These are phyloP conservation scores for Colletotrichum agaves DNA, from an alignment of 2,329 filamentous ascomycete species.

Conservation along the genomic window DNA sequence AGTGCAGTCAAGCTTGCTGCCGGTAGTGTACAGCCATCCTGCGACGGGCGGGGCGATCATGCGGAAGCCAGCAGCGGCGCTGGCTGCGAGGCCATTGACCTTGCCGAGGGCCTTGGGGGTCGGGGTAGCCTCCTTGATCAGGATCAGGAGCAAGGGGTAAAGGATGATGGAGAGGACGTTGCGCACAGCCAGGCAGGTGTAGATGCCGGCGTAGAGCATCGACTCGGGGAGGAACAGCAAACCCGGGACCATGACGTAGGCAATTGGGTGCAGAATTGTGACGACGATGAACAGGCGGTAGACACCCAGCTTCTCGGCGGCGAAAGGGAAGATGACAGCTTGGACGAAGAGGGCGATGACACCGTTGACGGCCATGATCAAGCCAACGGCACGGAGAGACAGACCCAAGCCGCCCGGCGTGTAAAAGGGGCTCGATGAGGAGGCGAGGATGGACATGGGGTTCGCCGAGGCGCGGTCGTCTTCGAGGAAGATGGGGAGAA, in stretches of 20 bases:
- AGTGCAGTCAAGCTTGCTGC: slow-evolving; percentile 67
- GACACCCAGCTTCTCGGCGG: slow-evolving; percentile 68
- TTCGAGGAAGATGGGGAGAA: slow-evolving; percentile 93
- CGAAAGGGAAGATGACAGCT: slow-evolving; percentile 69
- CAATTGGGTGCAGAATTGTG: slow-evolving; percentile 69
- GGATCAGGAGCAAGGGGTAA: slow-evolving; percentile 74
- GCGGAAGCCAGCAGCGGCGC: slow-evolving; percentile 72
- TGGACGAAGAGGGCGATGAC: slow-evolving; percentile 69
- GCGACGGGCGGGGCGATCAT: slow-evolving; percentile 75
- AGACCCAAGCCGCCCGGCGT: slow-evolving; percentile 72
- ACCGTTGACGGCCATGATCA: slow-evolving; percentile 69
- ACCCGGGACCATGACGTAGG: slow-evolving; percentile 68
- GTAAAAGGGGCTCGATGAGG: slow-evolving; percentile 59
- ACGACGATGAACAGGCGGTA: slow-evolving; percentile 68
- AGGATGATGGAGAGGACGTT: slow-evolving; percentile 71
- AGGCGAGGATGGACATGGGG: slow-evolving; percentile 48
- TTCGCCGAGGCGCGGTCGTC: slow-evolving; percentile 66
- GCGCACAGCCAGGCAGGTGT: slow-evolving; percentile 65
- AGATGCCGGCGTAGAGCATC: slow-evolving; percentile 67
- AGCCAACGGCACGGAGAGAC: slow-evolving; percentile 70
- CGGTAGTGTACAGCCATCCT: slow-evolving; percentile 71
- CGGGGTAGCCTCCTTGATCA: slow-evolving; percentile 74
- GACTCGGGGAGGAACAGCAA: slow-evolving; percentile 65
- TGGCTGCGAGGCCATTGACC: slow-evolving; percentile 74
- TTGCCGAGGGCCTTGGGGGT: slow-evolving; percentile 66